A percentile compares a stretch with the other conserved stretches of the same genome.
Conservation (phyloP, 2,329 filamentous ascomycete genomes). For the Zymoseptoria pseudotritici region DNA sequence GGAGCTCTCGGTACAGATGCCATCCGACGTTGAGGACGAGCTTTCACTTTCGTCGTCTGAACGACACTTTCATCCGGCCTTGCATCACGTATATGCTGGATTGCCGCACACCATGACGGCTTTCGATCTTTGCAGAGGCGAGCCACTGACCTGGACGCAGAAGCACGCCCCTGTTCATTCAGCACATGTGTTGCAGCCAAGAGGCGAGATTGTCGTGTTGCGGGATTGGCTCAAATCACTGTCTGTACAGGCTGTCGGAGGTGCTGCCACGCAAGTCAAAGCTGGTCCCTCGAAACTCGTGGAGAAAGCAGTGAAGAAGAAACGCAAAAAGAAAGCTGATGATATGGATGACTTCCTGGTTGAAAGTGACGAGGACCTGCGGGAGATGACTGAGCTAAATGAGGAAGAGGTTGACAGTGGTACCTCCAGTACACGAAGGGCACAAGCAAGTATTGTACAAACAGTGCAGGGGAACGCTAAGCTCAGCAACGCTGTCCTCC, state of each 20-base stretch:
- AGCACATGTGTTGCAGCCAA: constrained; percentile 66
- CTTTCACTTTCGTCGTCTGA: constrained; percentile 10
- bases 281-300: constrained; percentile 6
- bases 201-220: constrained; percentile 61
- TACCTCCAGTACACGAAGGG: constrained; percentile 1
- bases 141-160: constrained; percentile 65
- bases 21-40: constrained; percentile 9
- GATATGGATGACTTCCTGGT: constrained; percentile 76
- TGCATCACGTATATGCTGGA: constrained; percentile 52
- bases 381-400: constrained; percentile 58
- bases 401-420: not conserved
- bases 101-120: constrained; percentile 61
- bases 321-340: constrained; percentile 52
- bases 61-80: constrained; percentile 46
- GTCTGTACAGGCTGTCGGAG: constrained; percentile 69
- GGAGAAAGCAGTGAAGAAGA: constrained; percentile 50
- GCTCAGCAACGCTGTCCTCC: constrained; percentile 67
- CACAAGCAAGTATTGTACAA: constrained; percentile 34
- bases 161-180: constrained; percentile 73
- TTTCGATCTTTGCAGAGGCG: constrained; percentile 72
- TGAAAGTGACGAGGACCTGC: constrained; percentile 65
- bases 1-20: constrained; percentile 23
- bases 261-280: constrained; percentile 36
- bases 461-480: constrained; percentile 32
- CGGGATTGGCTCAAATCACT: constrained; percentile 74